Evolutionary conservation across 805 yeast genomes (phyloP), one percentile per base, ranked within the genome.

Genomic region (Sungouiella thailandica): DNA sequence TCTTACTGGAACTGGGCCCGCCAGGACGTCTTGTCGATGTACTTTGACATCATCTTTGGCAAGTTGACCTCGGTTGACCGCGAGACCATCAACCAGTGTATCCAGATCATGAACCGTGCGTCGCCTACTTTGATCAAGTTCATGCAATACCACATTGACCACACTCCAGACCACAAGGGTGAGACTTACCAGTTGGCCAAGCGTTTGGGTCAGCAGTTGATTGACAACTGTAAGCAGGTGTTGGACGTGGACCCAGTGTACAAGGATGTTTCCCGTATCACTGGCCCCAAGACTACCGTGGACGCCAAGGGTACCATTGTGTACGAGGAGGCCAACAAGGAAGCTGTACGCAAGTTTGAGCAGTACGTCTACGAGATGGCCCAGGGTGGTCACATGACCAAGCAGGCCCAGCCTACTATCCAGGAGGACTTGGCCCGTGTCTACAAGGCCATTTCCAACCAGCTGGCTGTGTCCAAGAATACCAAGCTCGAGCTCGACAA

Each of bases 1-100:
- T 88, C 97, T 15, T 88, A 89, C 65, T 93, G 98, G 98, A 94
- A 94, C 65, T 93, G 98, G 98, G 97, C 97, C 30, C 85, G 97
- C 65, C 98, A 93, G 71, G 96, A 93, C 60, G 84, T 93, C 41
- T 70, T 93, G 50, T 78, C 88, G 31, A 82, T 93, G 86, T 93
- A 85, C 68, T 93, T 77, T 58, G 97, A 93, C 64, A 88, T 93
- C 53, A 88, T 93, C 50, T 94, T 93, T 62, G 98, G 98, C 60
- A 82, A 85, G 45, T 75, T 83, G 44, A 78, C 88, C 42, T 81
- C 86, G 40, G 83, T 93, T 47, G 97, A 93, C 62, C 80, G 98
- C 61, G 96, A 93, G 68, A 88, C 94, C 44, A 95, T 93, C 42
- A 78, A 90, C 46, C 96, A 88, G 59, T 95, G 98, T 63, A 89